These are phyloP conservation scores for Bipolaris sorokiniana DNA, from an alignment of 2,329 filamentous ascomycete species.

Conservation along the genomic window DNA sequence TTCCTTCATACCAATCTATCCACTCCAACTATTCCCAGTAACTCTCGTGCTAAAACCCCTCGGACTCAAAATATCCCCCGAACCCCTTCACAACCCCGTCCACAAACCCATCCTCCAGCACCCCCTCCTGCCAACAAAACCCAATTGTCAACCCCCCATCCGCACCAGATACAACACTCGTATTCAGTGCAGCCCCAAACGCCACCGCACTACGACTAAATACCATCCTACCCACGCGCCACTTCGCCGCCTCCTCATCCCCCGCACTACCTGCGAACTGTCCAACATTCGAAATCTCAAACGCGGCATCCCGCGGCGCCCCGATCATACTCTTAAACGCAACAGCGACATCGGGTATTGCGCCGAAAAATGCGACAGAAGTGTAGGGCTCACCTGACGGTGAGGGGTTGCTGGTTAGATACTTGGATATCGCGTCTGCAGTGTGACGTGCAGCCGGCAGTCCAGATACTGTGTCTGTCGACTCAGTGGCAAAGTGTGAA, in stretches of 20 bases:
- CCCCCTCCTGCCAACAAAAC: slow-evolving; percentile 51
- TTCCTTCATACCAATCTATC: too few relatives aligned
- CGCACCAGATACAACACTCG: slow-evolving; percentile 49
- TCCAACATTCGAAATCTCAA: slow-evolving; percentile 56
- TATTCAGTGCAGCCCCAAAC: slow-evolving; percentile 47
- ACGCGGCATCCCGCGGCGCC: slow-evolving; percentile 45
- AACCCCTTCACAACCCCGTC: background rate
- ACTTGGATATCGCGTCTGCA: slow-evolving; percentile 1
- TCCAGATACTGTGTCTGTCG: background rate
- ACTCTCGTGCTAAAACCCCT: background rate
- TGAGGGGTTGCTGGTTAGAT: slow-evolving; percentile 13
- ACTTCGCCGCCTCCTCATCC: background rate
- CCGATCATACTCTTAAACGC: slow-evolving; percentile 48
- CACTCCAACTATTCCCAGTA: too few relatives aligned
- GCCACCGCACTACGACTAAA: slow-evolving; percentile 53
- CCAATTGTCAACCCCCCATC: slow-evolving; percentile 50
- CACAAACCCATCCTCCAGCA: slow-evolving; percentile 36
- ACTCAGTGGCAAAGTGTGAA: background rate
- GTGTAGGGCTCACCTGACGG: slow-evolving; percentile 15
- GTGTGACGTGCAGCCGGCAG: background rate
- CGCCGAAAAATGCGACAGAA: slow-evolving; percentile 13
- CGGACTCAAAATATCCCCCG: background rate
- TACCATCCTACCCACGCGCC: slow-evolving; percentile 47
- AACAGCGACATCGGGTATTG: slow-evolving; percentile 29
- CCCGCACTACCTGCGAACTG: slow-evolving; percentile 20